Base-by-base conservation (phyloP, 2,329 filamentous ascomycete genomes). In the Cladophialophora exuberans region DNA sequence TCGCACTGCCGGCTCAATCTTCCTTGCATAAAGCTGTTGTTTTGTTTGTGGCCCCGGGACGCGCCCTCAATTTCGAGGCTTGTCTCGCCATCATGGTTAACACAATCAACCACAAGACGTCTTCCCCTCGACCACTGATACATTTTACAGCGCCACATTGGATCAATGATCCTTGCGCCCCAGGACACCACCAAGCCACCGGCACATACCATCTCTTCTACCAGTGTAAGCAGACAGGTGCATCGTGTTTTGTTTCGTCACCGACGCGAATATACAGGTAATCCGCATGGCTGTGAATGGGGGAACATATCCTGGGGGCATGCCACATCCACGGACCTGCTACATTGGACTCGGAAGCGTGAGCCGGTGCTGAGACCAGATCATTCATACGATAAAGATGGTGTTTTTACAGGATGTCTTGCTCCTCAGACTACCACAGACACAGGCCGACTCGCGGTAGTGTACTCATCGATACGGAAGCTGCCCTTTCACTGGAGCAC, bases 151-250 rank as follows among this genome's bases (percentile, higher is more conserved):
- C n/a, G n/a, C n/a, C n/a, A n/a, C n/a, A n/a, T n/a, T 77, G 74
- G 74, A 66, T 76, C 62, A 77, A 77, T 45, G 74, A 76, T 41
- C 75, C 75, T 4, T 76, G 73, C 57, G 75, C 69, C 1, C 67
- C 70, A 3, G 69, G 70, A 17, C 76, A 73, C 50, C 72, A 76
- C 42, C 66, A 71, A 2, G 47, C 53, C 17, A 75, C 72, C 7
- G 65, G 66, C 4, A 59, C 70, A 4, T 77, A 76, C 38, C 74
- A 76, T 51, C 17, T 76, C 1, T 70, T 67, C 15, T 77, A 72
- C 44, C 74, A 77, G 64, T 76, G 73, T 68, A 76, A 76, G n/a
- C n/a, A n/a, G n/a, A n/a, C n/a, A n/a, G n/a, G n/a, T n/a, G n/a
- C n/a, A n/a, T n/a, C n/a, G n/a, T n/a, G n/a, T n/a, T n/a, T n/a